Base-by-base conservation (phyloP, 495 filamentous ascomycete genomes). In the Haplographium delicatum region DNA sequence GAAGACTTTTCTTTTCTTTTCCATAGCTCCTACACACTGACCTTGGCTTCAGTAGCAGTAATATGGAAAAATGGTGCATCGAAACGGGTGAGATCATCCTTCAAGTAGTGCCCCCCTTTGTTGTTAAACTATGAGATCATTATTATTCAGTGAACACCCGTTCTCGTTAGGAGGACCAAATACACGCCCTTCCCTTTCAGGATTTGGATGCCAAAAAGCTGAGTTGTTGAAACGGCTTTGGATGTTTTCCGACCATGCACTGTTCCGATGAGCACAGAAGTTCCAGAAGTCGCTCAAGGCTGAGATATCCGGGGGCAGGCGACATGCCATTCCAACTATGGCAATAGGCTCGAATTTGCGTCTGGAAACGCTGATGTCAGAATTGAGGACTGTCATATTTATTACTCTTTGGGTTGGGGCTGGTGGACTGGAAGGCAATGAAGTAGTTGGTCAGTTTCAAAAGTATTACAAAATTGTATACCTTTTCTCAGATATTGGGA, bases 1-100 rank as follows among this genome's bases (percentile, higher is more conserved):
- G n/a, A n/a, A n/a, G n/a, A n/a, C n/a, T n/a, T n/a, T n/a, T n/a
- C n/a, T n/a, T n/a, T n/a, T n/a, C n/a, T n/a, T n/a, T n/a, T n/a
- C n/a, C n/a, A n/a, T n/a, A n/a, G n/a, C n/a, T n/a, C n/a, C n/a
- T n/a, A n/a, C n/a, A n/a, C n/a, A n/a, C n/a, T 79, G 27, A 70
- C 71, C 34, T 62, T 70, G 8, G 81, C 81, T 47, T 84, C 82
- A 11, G 67, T 68, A 1, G 71, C 66, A 0, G 69, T 68, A 50
- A 84, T 72, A 53, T 72, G 74, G 67, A 84, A 84, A 52, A 85
- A 80, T 5, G 66, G 51, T 0, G 80, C 68, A 54, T 86, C 81
- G 44, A 85, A 86, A 2, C 63, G 51, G 11, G 65, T 66, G 10
- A 73, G 56, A 54, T 81, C 72, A 23, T 77, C 69, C 3, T 74